Evolutionary conservation across 2,329 filamentous ascomycete genomes (phyloP).

Genomic region (Monascus ruber): DNA sequence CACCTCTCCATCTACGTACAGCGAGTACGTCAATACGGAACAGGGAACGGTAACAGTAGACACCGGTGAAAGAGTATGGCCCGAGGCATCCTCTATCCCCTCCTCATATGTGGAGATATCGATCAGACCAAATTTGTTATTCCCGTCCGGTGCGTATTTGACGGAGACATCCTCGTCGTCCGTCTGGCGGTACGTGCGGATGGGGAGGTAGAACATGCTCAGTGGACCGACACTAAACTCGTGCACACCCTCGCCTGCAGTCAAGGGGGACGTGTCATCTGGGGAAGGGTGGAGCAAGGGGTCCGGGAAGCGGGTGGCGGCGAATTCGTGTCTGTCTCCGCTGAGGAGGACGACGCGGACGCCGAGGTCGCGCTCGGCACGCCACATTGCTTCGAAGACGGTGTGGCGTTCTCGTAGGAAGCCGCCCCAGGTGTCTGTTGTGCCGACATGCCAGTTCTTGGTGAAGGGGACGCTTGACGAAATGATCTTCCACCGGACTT

Average conservation of each 20-base stretch:
- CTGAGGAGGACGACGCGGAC: constrained; percentile 73
- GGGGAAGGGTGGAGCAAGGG: constrained; percentile 13
- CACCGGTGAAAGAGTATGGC: constrained; percentile 2
- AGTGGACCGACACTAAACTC: constrained; percentile 89
- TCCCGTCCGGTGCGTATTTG: constrained; percentile 72
- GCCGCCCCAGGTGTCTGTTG: constrained; percentile 85
- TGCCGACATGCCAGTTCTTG: constrained; percentile 90
- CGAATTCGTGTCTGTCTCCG: constrained; percentile 95
- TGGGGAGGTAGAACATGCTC: constrained; percentile 85
- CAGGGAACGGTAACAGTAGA: constrained; percentile 9
- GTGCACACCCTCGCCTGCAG: constrained; percentile 43
- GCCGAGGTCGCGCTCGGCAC: constrained; percentile 57
- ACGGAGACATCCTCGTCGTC: constrained; percentile 74
- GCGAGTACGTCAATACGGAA: constrained; percentile 64
- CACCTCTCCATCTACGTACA: constrained; percentile 73
- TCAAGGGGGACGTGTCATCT: constrained; percentile 11
- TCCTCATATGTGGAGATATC: constrained; percentile 60
- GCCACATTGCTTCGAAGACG: constrained; percentile 88
- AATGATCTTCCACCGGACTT: constrained; percentile 87
- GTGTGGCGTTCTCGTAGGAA: constrained; percentile 69
- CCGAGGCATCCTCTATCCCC: constrained; percentile 3
- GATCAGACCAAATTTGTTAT: constrained; percentile 77
- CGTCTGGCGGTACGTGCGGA: constrained; percentile 69
- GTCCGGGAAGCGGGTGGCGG: constrained; percentile 63
- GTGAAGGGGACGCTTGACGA: constrained; percentile 89